phyloP scores from a whole-genome alignment of 2,329 filamentous ascomycete genomes.

The Sclerotinia trifoliorum region DNA sequence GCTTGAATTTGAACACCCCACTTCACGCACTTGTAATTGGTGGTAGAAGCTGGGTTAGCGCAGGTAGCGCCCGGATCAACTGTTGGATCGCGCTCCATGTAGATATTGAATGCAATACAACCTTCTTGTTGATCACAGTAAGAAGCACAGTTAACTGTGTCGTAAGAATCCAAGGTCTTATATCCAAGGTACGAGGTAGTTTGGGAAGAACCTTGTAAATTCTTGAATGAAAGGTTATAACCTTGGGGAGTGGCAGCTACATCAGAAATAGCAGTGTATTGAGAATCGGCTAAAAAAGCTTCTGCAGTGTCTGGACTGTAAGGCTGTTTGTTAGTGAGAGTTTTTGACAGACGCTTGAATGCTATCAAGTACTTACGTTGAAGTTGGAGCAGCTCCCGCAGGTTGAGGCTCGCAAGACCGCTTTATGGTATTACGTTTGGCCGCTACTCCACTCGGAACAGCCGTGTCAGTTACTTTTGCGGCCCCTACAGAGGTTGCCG shows the following conservation, averaged over 20 bases:
- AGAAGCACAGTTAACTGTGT: slow-evolving; percentile 36
- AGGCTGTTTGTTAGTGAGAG: not conserved
- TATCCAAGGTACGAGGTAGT: slow-evolving; percentile 37
- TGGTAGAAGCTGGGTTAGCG: slow-evolving; percentile 39
- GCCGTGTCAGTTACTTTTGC: not conserved
- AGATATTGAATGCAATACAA: slow-evolving; percentile 42
- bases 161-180: slow-evolving; percentile 37
- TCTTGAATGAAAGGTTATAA: slow-evolving; percentile 40
- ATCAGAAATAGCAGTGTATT: not conserved
- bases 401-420: slow-evolving; percentile 5
- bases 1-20: slow-evolving; percentile 39
- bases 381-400: not conserved
- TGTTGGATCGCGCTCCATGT: slow-evolving; percentile 41
- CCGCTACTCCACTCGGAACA: not conserved
- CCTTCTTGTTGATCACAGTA: slow-evolving; percentile 37
- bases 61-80: slow-evolving; percentile 38
- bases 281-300: not conserved
- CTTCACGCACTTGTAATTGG: slow-evolving; percentile 42
- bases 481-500: not conserved
- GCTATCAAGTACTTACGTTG: not conserved
- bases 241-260: slow-evolving; percentile 35
- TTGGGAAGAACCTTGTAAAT: slow-evolving; percentile 38
- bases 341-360: rapidly evolving
- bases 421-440: not conserved
- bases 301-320: slow-evolving; percentile 11